phyloP scores from a whole-genome alignment of 306 rosid genomes.

The Corylus americana region DNA sequence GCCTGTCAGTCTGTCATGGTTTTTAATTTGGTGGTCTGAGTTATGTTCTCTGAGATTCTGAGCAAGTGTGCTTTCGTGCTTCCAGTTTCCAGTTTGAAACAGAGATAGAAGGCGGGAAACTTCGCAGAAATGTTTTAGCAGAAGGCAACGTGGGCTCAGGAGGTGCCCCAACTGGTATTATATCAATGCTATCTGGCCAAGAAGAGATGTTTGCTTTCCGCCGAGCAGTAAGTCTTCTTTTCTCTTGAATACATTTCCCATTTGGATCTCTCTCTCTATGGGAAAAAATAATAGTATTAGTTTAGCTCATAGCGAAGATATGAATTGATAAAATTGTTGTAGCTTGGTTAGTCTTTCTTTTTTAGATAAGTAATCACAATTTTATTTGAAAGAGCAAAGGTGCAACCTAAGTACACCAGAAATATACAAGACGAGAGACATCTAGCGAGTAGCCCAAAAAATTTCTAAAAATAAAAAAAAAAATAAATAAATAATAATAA shows the following conservation, averaged over 20 bases:
- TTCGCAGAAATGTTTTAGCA: slow-evolving; percentile 79
- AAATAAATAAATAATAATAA: no score
- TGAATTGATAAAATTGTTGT: neutral
- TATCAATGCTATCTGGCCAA: slow-evolving; percentile 82
- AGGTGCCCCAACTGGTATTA: slow-evolving; percentile 65
- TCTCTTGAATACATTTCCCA: neutral
- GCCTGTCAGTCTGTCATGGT: slow-evolving; percentile 1
- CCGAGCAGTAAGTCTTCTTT: slow-evolving; percentile 74
- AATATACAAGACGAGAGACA: no score
- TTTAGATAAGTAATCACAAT: no score
- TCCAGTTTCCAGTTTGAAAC: slow-evolving; percentile 96
- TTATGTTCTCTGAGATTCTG: slow-evolving; percentile 19
- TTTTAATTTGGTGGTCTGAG: neutral
- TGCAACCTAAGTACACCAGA: no score
- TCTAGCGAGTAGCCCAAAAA: no score
- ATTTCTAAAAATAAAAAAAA: no score
- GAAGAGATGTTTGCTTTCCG: slow-evolving; percentile 96
- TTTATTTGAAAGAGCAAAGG: no score
- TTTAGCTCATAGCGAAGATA: neutral
- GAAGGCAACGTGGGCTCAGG: slow-evolving; percentile 75
- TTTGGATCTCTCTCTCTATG: slow-evolving; percentile 3
- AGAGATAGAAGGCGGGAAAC: slow-evolving; percentile 80
- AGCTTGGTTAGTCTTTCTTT: no score
- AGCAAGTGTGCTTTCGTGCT: slow-evolving; percentile 28
- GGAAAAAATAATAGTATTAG: neutral